Evolutionary conservation across 106 monocot genomes (phyloP), one percentile per base, ranked within the genome.

Genomic region (Triglochin maritima): DNA sequence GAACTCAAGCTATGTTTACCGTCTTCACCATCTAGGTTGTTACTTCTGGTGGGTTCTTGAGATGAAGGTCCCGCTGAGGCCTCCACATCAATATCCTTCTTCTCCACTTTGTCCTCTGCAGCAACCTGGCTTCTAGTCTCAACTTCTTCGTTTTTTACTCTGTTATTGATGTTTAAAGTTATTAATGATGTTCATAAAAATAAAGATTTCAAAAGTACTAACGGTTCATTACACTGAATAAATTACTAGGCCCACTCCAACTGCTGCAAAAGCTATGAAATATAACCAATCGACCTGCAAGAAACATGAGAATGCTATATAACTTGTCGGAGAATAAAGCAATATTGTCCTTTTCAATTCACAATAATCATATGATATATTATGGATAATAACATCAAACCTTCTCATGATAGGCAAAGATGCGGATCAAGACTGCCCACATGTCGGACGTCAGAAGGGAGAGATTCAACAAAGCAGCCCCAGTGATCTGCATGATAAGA

Each of bases 351-450:
- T 29, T 29, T 29, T 29, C 29, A 29, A 0, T 29, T 29, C 29
- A 29, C 29, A 29, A 29, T 29, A 29, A 29, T 29, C 29, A 29
- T 29, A 29, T 29, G 29, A 29, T 29, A 29, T 29, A 29, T 29
- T 29, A 29, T 29, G 29, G 29, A 29, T 0, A 29, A 29, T 29
- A 1, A 29, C 29, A 29, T 29, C 29, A 29, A 29, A 89, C 94
- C 94, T 85, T 87, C 60, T 95, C 71, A 59, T 90, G 78, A 71
- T 95, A 95, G 44, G 94, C 89, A 65, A 95, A 90, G 17, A 85
- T 90, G 67, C 94, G 89, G 51, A 95, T 95, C 41, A 95, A 63
- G 68, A 95, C 90, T 41, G 85, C 89, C 94, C 94, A 95, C 94
- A 95, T 89, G 68, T 95, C 94, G 17, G 94, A 95, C 3, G 90